Evolutionary conservation across 78 protist species (phyloP), one percentile per base, ranked within the genome.

Genomic region (Dictyostelium firmibasis): DNA sequence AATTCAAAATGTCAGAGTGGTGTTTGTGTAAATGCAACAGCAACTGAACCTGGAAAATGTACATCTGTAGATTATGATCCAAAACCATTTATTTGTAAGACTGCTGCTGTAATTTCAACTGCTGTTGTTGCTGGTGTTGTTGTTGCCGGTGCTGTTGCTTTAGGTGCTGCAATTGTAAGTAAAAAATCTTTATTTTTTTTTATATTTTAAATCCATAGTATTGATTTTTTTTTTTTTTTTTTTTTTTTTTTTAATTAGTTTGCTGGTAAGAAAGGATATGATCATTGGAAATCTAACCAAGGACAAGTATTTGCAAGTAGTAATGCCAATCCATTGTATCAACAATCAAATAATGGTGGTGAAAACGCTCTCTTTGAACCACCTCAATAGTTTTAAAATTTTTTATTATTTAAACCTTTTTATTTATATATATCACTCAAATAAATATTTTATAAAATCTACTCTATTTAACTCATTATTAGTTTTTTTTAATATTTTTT

Each of bases 181-280:
- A 16, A n/a, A n/a, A n/a, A n/a, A n/a, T n/a, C n/a, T n/a, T 16
- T 50, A 14, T 50, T 16, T 50, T 4, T 50, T 47, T 47, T 47
- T 47, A 44, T 44, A 9, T 44, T 44, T 44, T 13, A 44, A 1
- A 44, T 14, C 1, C 2, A 50, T 14, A 14, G 10, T 50, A 14
- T 50, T 50, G 1, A 50, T 16, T 50, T 50, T 50, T 16, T 4
- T 50, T 50, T 4, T 16, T 50, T 50, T 50, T 14, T 50, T 50
- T 50, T 14, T 50, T 9, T 1, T 50, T 44, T 44, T 44, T 9
- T 44, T 44, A 44, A 50, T 9, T 50, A 57, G 67, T 57, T 57
- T 43, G 89, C 81, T 43, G 89, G 89, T 10, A 84, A 84, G 44
- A 84, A 84, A 43, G 89, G 89, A n/a, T 84, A 84, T 75, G 89